phyloP scores from a whole-genome alignment of 306 rosid species.

The Senna siamea region DNA sequence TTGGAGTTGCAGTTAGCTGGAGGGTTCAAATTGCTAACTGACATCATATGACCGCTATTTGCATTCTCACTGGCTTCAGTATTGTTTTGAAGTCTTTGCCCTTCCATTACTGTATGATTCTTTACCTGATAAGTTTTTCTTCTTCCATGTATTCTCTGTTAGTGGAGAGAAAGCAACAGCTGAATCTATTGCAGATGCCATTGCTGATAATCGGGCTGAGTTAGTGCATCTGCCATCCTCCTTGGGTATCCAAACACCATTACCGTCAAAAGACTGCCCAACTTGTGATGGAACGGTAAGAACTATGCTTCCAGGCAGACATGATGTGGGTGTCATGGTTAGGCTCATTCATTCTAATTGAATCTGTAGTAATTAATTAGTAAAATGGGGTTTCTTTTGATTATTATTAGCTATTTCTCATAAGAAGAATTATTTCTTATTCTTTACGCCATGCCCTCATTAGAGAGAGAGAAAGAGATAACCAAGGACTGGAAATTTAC shows the following conservation, averaged over 20 bases:
- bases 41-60: not conserved
- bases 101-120: not conserved
- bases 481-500: not conserved
- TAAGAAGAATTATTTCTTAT: not conserved
- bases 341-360: not conserved
- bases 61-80: not conserved
- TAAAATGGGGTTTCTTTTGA: not conserved
- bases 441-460: not conserved
- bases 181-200: conserved; percentile 85
- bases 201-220: conserved; percentile 79
- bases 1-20: not conserved
- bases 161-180: conserved; percentile 96
- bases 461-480: not conserved
- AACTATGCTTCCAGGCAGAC: conserved; percentile 32
- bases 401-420: not conserved
- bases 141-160: conserved; percentile 44
- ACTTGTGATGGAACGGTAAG: conserved; percentile 94
- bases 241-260: conserved; percentile 62
- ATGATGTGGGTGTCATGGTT: conserved; percentile 14
- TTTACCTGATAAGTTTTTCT: conserved; percentile 25
- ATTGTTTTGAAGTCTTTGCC: not conserved
- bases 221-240: conserved; percentile 87
- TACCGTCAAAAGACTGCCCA: conserved; percentile 94
- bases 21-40: not conserved
- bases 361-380: conserved; percentile 6